Evolutionary conservation across 2,329 filamentous ascomycete genomes (phyloP).

Genomic region (Trichoderma sp.): DNA sequence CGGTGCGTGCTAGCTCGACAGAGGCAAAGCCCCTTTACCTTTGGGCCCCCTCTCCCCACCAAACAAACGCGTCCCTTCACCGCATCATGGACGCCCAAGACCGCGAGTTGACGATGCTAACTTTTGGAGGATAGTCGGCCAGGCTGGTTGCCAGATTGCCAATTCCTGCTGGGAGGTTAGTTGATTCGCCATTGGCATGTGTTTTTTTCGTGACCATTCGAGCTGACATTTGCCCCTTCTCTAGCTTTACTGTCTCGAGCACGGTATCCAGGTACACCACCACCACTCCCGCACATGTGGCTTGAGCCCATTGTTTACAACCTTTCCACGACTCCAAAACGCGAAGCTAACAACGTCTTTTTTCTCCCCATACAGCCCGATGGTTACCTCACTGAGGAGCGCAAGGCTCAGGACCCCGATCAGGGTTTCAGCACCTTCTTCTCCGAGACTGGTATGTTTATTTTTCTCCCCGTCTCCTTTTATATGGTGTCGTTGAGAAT

Average conservation of each 20-base stretch:
- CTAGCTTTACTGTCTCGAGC: conserved; percentile 99
- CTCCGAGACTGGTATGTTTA: conserved; percentile 85
- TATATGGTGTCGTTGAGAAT: not conserved
- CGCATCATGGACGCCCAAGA: conserved; percentile 35
- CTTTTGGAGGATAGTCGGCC: conserved; percentile 72
- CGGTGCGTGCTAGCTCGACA: conserved; percentile 60
- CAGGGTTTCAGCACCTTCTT: conserved; percentile 99
- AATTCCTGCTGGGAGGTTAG: conserved; percentile 99
- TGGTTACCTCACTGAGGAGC: conserved; percentile 97
- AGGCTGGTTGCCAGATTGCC: conserved; percentile 99
- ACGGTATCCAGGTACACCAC: conserved; percentile 85
- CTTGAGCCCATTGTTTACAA: conserved; percentile 17
- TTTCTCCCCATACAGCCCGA: conserved; percentile 65
- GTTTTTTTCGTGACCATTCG: not conserved
- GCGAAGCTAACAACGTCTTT: conserved; percentile 16
- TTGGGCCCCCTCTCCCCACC: conserved; percentile 32
- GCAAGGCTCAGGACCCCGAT: conserved; percentile 88
- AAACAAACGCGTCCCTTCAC: conserved; percentile 36
- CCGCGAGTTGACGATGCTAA: conserved; percentile 45
- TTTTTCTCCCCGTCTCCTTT: not conserved
- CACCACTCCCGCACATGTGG: conserved; percentile 20
- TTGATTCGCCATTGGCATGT: conserved; percentile 28
- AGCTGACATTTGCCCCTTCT: conserved; percentile 34
- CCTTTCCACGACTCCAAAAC: not conserved
- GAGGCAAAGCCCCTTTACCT: conserved; percentile 21